Evolutionary conservation across 164 flowering plant genomes (phyloP), one percentile per base, ranked within the genome.

Genomic region (Warburgia ugandensis): DNA sequence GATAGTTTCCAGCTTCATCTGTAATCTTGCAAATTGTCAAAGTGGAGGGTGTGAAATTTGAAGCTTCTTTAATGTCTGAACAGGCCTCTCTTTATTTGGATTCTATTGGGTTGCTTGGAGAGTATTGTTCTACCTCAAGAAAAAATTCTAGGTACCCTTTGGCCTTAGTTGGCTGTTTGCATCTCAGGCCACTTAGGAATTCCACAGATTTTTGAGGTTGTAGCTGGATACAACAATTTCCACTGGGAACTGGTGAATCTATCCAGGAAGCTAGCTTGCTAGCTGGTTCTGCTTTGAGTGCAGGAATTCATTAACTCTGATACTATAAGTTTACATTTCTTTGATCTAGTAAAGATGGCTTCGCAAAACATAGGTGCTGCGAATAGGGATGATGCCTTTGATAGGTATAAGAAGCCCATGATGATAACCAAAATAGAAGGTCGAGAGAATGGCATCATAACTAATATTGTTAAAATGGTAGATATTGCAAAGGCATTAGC

Each of bases 391-490:
- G 97, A 89, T 81, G 97, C 95, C 82, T 89, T 89, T 32, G 86
- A 89, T 33, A 81, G 97, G 81, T 86, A 86, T 53, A 89, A 86
- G 79, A 89, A 86, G 97, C 97, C 97, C 9, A 78, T 45, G 56
- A 89, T 89, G 97, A 64, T 86, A 1, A 89, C 97, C 26, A 86
- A 89, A 63, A 82, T 83, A 56, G 97, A 89, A 68, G 97, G 97
- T 1, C 74, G 95, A 27, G 97, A 94, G 4, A 89, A 89, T 75
- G 97, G 97, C 69, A 89, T 89, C 69, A 89, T 80, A 67, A 89
- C 95, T 14, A 89, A 89, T 47, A 67, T 89, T 12, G 95, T 89
- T 36, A 89, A 89, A 72, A 88, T 82, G 91, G 86, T 83, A 22
- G 96, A 88, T 16, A 83, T 88, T 56, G 96, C 94, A 0, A 89